Conservation (phyloP, 2,329 filamentous ascomycete genomes). For the Neopestalotiopsis rosae region DNA sequence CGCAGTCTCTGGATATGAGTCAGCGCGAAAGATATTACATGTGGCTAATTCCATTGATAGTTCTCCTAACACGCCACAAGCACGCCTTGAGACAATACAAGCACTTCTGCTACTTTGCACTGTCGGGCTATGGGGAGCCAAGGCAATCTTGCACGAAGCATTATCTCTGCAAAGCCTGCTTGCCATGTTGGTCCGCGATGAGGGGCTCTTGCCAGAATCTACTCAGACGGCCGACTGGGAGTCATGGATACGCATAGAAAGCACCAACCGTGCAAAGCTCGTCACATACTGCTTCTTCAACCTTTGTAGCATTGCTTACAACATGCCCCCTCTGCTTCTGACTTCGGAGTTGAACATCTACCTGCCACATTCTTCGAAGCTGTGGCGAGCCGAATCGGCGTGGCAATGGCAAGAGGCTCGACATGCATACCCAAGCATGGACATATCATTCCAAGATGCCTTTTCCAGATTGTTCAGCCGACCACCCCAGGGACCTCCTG, state of each 20-base stretch:
- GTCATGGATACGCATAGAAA: conserved; percentile 63
- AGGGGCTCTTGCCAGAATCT: conserved; percentile 56
- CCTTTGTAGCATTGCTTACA: conserved; percentile 65
- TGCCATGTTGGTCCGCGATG: conserved; percentile 63
- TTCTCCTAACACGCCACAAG: conserved; percentile 63
- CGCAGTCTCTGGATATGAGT: no score
- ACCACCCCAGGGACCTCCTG: conserved; percentile 51
- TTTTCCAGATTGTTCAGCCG: conserved; percentile 61
- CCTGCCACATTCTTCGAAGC: conserved; percentile 58
- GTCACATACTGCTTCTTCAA: conserved; percentile 69
- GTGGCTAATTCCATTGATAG: conserved; percentile 37
- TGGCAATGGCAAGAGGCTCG: conserved; percentile 67
- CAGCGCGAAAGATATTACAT: neutral
- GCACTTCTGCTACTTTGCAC: conserved; percentile 66
- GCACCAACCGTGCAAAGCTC: conserved; percentile 62
- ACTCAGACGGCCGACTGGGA: conserved; percentile 62
- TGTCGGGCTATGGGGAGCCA: conserved; percentile 65
- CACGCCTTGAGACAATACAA: conserved; percentile 69
- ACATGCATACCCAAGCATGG: conserved; percentile 54
- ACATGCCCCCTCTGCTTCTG: conserved; percentile 62
- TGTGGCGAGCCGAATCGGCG: conserved; percentile 62
- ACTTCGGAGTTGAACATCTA: conserved; percentile 63
- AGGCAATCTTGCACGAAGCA: conserved; percentile 64
- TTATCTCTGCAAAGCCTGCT: conserved; percentile 64
- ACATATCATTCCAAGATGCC: conserved; percentile 62